Conservation (phyloP, 805 yeast species). For the Candida peoriensis region DNA sequence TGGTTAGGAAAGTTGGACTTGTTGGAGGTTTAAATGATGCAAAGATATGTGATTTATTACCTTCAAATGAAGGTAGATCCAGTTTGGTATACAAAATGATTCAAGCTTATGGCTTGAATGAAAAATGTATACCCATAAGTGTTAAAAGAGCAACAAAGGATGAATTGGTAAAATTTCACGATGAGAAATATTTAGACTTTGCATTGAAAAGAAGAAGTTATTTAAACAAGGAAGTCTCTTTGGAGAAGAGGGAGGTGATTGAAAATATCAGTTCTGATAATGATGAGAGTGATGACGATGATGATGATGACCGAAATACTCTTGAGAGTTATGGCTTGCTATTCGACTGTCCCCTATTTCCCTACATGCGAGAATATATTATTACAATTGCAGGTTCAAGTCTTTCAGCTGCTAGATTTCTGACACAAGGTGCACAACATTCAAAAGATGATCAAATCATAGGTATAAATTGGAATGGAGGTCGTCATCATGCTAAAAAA, state of each 20-base stretch:
- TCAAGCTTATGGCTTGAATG: slow-evolving; percentile 34
- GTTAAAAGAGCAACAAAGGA: slow-evolving; percentile 25
- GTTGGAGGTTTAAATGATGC: slow-evolving; percentile 10
- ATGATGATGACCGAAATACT: slow-evolving; percentile 5
- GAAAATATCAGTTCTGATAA: no score
- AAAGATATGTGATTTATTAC: slow-evolving; percentile 36
- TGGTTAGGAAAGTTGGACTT: slow-evolving; percentile 4
- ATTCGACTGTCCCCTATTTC: slow-evolving; percentile 64
- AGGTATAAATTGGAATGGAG: slow-evolving; percentile 74
- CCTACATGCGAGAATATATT: slow-evolving; percentile 46
- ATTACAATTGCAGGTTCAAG: slow-evolving; percentile 52
- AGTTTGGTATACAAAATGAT: slow-evolving; percentile 38
- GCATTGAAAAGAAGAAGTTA: slow-evolving; percentile 28
- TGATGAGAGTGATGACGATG: slow-evolving; percentile 7
- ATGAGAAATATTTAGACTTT: slow-evolving; percentile 33
- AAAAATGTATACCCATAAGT: slow-evolving; percentile 23
- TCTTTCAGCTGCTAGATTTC: slow-evolving; percentile 39
- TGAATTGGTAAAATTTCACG: slow-evolving; percentile 49
- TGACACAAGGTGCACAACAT: slow-evolving; percentile 13
- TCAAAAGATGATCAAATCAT: slow-evolving; percentile 16
- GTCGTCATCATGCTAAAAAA: slow-evolving; percentile 64
- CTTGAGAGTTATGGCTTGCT: slow-evolving; percentile 40
- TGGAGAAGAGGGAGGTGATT: no score
- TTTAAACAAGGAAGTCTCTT: no score
- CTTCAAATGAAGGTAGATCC: slow-evolving; percentile 50